A percentile compares a stretch with the other conserved stretches of the same genome.
These are phyloP conservation scores for Platanthera guangdongensis DNA, from an alignment of 106 monocot genomes.

Conservation along the genomic window DNA sequence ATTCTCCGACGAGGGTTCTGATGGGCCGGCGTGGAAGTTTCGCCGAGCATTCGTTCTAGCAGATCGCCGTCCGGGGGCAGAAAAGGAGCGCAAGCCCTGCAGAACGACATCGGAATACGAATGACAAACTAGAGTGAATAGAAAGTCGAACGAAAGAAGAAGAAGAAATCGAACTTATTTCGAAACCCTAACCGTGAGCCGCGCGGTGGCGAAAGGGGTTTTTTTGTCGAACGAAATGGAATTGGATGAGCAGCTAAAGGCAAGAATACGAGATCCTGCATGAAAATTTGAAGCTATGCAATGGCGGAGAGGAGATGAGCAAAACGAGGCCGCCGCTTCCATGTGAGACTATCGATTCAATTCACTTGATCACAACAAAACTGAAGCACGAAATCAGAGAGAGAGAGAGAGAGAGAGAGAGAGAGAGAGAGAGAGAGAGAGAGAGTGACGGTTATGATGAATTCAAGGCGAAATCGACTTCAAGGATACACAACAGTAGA, in stretches of 20 bases:
- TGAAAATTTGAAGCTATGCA: constrained; percentile 6
- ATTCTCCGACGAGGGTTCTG: constrained; percentile 2
- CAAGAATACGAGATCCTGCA: constrained; percentile 8
- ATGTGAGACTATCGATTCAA: constrained; percentile 12
- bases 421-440: not conserved
- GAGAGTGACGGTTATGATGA: not conserved
- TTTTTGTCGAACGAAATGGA: constrained; percentile 7
- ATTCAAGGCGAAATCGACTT: constrained; percentile 1
- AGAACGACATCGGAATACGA: not conserved
- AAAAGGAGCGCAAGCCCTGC: constrained; percentile 26
- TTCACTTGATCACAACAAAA: not conserved
- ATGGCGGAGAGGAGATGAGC: constrained; percentile 9
- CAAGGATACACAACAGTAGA: not conserved
- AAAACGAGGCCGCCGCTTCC: constrained; percentile 25
- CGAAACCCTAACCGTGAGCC: constrained; percentile 9
- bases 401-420: not conserved
- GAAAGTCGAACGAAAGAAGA: not conserved
- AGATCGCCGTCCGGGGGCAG: constrained; percentile 11
- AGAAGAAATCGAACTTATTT: not conserved
- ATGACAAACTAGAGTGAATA: not conserved
- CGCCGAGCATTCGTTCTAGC: constrained; percentile 8
- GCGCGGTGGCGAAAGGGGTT: not conserved
- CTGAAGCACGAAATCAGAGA: not conserved
- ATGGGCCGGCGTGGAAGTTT: constrained; percentile 22
- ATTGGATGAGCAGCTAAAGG: not conserved